Percentiles rank a stretch among this genome's conserved stretches.
Evolutionary conservation across 1,284 basidiomycete genomes (phyloP).

Genomic region (Sphaerobolus stellatus): DNA sequence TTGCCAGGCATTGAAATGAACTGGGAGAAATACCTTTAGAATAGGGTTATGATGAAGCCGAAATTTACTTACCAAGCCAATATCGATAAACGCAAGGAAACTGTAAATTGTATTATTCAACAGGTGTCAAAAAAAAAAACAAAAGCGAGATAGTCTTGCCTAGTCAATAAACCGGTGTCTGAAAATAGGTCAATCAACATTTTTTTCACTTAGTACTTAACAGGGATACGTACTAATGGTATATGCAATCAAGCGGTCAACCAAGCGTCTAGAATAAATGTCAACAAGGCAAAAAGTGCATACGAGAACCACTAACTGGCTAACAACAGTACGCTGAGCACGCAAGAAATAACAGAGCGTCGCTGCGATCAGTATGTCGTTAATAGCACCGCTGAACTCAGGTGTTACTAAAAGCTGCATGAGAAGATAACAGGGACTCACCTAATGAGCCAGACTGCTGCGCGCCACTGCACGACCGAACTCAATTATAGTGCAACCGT

Average conservation of each 20-base stretch:
- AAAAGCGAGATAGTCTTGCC: neutral
- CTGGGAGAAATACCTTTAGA: neutral
- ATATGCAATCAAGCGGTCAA: slow-evolving; percentile 9
- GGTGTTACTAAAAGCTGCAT: neutral
- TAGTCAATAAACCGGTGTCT: slow-evolving; percentile 10
- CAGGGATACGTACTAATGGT: slow-evolving; percentile 4
- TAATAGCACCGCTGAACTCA: slow-evolving; percentile 6
- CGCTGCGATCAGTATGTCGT: slow-evolving; percentile 8
- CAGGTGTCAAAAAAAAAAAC: neutral
- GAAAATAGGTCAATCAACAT: neutral
- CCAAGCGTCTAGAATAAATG: neutral
- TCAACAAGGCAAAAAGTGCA: neutral
- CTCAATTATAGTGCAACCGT: neutral
- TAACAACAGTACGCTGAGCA: slow-evolving; percentile 4
- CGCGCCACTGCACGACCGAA: slow-evolving; percentile 1
- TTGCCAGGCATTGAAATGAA: slow-evolving; percentile 10
- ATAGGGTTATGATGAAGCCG: neutral
- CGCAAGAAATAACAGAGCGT: slow-evolving; percentile 6
- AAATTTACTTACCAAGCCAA: slow-evolving; percentile 1
- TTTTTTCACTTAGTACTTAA: neutral
- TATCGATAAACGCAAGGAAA: slow-evolving; percentile 9
- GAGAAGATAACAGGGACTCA: neutral
- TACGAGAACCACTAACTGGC: neutral
- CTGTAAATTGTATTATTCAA: neutral
- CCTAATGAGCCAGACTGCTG: slow-evolving; percentile 10